A percentile compares a stretch with the other conserved stretches of the same genome.
phyloP scores from a whole-genome alignment of 192 early-diverging fungal species.

The Funneliformis geosporum region DNA sequence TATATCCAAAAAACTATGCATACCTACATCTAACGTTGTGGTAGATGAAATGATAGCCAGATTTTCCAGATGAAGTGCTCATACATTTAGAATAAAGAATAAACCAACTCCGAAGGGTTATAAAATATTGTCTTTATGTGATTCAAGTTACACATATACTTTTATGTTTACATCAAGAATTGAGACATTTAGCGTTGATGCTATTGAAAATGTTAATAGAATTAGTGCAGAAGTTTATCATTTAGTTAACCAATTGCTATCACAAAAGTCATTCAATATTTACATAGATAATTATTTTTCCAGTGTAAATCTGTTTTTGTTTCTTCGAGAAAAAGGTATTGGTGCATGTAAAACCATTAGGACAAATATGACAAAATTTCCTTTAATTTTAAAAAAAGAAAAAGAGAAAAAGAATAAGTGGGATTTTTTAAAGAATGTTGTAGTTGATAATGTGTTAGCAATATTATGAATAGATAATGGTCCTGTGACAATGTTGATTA shows the following conservation, averaged over 20 bases:
- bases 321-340: too few species aligned
- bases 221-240: constrained; percentile 13
- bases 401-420: background rate
- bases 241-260: too few species aligned
- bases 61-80: constrained; percentile 32
- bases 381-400: background rate
- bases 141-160: constrained; percentile 35
- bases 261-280: too few species aligned
- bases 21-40: constrained; percentile 29
- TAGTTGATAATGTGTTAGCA: constrained; percentile 20
- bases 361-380: too few species aligned
- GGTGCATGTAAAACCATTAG: background rate
- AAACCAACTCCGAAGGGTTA: constrained; percentile 37
- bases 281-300: too few species aligned
- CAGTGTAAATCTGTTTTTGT: too few species aligned
- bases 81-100: constrained; percentile 29
- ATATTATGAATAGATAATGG: constrained; percentile 34
- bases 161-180: constrained; percentile 26
- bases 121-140: constrained; percentile 40
- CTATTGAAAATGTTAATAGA: background rate
- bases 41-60: constrained; percentile 40
- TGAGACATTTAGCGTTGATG: constrained; percentile 12
- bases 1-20: constrained; percentile 28
- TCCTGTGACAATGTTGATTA: constrained; percentile 32
- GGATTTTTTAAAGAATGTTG: constrained; percentile 18